Conservation (phyloP, 1,284 basidiomycete species). For the Sporisorium iseilematis-ciliati region DNA sequence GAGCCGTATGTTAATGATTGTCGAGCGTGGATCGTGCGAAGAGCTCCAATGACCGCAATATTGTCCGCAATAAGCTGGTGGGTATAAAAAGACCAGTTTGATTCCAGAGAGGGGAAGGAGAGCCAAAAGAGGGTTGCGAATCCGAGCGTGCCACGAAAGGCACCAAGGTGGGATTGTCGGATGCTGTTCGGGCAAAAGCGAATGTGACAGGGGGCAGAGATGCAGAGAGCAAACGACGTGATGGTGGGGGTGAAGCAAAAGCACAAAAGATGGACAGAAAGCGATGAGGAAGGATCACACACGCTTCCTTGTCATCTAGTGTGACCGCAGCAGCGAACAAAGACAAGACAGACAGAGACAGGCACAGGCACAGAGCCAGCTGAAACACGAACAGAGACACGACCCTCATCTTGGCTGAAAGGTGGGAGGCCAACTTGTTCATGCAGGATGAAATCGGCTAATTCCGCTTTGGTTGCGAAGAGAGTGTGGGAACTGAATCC, state of each 20-base stretch:
- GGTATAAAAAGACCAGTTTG: neutral
- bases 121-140: neutral
- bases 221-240: neutral
- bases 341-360: neutral
- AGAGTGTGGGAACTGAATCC: too few relatives aligned
- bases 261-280: neutral
- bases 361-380: neutral
- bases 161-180: neutral
- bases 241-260: neutral
- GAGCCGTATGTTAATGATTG: too few relatives aligned
- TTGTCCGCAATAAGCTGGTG: neutral
- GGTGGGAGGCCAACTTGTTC: neutral
- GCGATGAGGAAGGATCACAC: neutral
- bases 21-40: too few relatives aligned
- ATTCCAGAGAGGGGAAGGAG: neutral
- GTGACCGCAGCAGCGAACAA: constrained; percentile 1
- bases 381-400: neutral
- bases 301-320: neutral
- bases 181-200: neutral
- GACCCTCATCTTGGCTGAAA: neutral
- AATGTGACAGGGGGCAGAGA: neutral
- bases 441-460: constrained; percentile 3
- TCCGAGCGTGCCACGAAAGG: neutral
- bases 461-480: neutral
- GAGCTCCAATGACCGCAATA: neutral